Evolutionary conservation across 2,329 filamentous ascomycete genomes (phyloP), one percentile per base, ranked within the genome.

Genomic region (Ophiostoma piceae): DNA sequence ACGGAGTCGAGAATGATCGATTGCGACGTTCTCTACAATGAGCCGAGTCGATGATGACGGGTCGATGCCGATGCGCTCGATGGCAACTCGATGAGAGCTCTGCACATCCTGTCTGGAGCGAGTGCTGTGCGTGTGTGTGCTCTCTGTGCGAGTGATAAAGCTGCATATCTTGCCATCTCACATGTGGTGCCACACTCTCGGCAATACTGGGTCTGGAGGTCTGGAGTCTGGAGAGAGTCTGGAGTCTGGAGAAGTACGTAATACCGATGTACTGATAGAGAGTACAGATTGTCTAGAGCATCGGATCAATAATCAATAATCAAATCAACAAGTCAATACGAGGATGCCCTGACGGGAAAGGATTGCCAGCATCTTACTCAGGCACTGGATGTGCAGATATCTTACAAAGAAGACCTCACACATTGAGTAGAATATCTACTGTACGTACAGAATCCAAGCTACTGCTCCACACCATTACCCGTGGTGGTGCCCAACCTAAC

Each of bases 401-500:
- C 26, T 29, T 14, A 47, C 43, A 47, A 3, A 47, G 3, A 6
- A 47, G 16, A 41, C 9, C 39, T 47, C 14, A n/a, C 43, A 47
- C 43, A 47, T 5, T 6, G 16, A 47, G 16, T 47, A 47, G 43
- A n/a, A 47, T 16, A 47, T 16, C 1, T 47, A 29, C 43, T 7
- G 14, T 47, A 19, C 7, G 14, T 47, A 47, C 43, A 19, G 43
- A 6, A 47, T 67, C 68, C 32, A 60, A 22, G 51, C 29, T 43
- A 32, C 22, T 37, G 54, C 57, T 39, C 67, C 67, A 68, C 69
- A 71, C 62, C 69, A 57, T 65, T 64, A 26, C 14, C 41, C 26
- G 69, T 68, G 67, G 66, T 68, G 67, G 43, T 71, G 70, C 70
- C 69, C 70, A 71, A 67, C 64, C 67, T 37, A 71, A 67, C 67